These are phyloP conservation scores for Colletotrichum siamense DNA, from an alignment of 2,329 filamentous ascomycete species.

Conservation along the genomic window DNA sequence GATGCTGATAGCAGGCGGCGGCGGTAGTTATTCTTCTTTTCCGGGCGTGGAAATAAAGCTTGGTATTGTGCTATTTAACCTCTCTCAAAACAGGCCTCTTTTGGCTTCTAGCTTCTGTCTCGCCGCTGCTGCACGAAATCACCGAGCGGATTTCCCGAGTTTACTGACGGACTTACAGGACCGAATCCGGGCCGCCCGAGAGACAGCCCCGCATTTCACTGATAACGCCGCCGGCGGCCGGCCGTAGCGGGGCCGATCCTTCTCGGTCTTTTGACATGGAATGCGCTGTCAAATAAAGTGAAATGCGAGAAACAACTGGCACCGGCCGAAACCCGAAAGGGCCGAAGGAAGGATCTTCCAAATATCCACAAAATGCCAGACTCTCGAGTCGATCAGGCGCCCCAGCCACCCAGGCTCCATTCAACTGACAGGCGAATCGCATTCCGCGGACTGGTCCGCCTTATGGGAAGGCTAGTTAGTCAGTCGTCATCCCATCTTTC, in stretches of 20 bases:
- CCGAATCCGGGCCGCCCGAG: neutral
- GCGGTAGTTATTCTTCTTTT: neutral
- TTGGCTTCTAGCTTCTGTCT: neutral
- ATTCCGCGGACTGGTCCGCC: neutral
- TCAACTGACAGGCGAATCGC: conserved; percentile 1
- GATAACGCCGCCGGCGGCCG: neutral
- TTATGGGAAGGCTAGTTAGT: neutral
- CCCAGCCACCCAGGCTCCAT: neutral
- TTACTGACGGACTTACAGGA: neutral
- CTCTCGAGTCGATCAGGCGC: neutral
- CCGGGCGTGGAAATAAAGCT: neutral
- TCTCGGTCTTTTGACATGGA: neutral
- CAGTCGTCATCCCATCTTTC: neutral
- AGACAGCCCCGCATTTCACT: neutral
- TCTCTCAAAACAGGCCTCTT: neutral
- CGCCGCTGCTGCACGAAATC: neutral
- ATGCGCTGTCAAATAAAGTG: neutral
- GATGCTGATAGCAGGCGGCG: neutral
- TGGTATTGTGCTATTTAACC: neutral
- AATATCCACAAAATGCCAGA: neutral
- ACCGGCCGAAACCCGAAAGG: neutral
- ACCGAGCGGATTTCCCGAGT: neutral
- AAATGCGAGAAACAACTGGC: neutral
- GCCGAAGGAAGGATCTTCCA: neutral
- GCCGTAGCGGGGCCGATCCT: neutral